Percentiles rank a stretch among this genome's conserved stretches.
These are phyloP conservation scores for Gossypium raimondii DNA, from an alignment of 345 rosid genomes.

Conservation along the genomic window DNA sequence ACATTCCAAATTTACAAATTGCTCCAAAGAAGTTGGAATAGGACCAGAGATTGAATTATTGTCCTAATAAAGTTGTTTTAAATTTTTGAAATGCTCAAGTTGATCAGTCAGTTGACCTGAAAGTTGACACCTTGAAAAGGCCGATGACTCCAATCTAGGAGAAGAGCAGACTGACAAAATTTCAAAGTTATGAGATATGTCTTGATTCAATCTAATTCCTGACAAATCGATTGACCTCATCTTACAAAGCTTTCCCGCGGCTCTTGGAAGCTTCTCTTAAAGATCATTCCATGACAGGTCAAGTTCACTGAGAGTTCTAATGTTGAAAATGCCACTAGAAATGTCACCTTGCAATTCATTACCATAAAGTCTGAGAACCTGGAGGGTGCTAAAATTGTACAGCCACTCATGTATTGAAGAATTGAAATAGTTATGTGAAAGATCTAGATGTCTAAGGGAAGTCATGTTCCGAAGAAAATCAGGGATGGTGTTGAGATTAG, in stretches of 20 bases:
- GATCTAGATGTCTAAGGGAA: neutral
- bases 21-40: neutral
- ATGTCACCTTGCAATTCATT: neutral
- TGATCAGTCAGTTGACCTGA: neutral
- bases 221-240: neutral
- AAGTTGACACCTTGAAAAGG: neutral
- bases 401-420: neutral
- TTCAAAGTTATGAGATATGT: neutral
- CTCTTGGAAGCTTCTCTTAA: neutral
- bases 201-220: neutral
- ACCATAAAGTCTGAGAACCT: neutral
- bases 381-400: neutral
- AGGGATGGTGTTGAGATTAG: neutral
- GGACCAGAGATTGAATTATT: no score
- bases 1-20: neutral
- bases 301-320: neutral
- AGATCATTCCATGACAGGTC: neutral
- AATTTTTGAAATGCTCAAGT: neutral
- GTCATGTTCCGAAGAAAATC: neutral
- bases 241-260: neutral
- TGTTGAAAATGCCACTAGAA: neutral
- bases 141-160: neutral
- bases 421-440: neutral
- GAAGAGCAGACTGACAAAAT: neutral
- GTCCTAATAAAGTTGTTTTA: neutral